A percentile compares a stretch with the other conserved stretches of the same genome.
phyloP scores from a whole-genome alignment of 2,329 filamentous ascomycete species.

The Exophiala alcalophila region DNA sequence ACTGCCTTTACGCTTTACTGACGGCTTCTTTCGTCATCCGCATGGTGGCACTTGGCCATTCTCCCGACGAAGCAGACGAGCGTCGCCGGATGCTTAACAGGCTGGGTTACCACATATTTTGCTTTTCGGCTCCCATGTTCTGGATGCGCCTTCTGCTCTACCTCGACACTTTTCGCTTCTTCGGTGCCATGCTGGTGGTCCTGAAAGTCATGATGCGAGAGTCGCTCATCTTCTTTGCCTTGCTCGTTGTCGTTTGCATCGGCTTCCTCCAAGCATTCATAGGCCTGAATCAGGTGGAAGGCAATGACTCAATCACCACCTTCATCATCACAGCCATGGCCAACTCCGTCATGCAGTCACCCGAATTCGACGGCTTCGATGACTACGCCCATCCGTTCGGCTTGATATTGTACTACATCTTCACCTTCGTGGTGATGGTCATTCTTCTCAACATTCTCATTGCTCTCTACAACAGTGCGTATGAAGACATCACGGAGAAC shows the following conservation, averaged over 20 bases:
- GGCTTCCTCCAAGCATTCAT: slow-evolving; percentile 90
- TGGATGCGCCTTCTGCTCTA: slow-evolving; percentile 92
- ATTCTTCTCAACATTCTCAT: slow-evolving; percentile 94
- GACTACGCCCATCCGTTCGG: slow-evolving; percentile 90
- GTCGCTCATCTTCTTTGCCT: slow-evolving; percentile 91
- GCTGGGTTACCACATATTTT: slow-evolving; percentile 89
- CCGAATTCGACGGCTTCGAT: slow-evolving; percentile 86
- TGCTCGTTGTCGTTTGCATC: slow-evolving; percentile 74
- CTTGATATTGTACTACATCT: slow-evolving; percentile 93
- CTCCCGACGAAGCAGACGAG: slow-evolving; percentile 47
- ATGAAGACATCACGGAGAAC: slow-evolving; percentile 89
- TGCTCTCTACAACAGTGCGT: slow-evolving; percentile 93
- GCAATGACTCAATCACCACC: slow-evolving; percentile 53
- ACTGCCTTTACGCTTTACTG: slow-evolving; percentile 73
- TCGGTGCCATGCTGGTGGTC: slow-evolving; percentile 96
- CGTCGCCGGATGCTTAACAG: slow-evolving; percentile 65
- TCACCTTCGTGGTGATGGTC: slow-evolving; percentile 96
- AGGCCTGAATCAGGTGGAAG: slow-evolving; percentile 80
- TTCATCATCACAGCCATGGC: slow-evolving; percentile 60
- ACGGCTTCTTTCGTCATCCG: slow-evolving; percentile 75
- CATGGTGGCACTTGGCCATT: slow-evolving; percentile 70
- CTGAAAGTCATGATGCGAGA: slow-evolving; percentile 94
- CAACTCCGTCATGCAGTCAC: slow-evolving; percentile 86
- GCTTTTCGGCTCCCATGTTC: slow-evolving; percentile 93
- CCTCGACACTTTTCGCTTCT: slow-evolving; percentile 89